Percentiles rank a stretch among this genome's conserved stretches.
Conservation (phyloP, 345 rosid genomes). For the Acer negundo region DNA sequence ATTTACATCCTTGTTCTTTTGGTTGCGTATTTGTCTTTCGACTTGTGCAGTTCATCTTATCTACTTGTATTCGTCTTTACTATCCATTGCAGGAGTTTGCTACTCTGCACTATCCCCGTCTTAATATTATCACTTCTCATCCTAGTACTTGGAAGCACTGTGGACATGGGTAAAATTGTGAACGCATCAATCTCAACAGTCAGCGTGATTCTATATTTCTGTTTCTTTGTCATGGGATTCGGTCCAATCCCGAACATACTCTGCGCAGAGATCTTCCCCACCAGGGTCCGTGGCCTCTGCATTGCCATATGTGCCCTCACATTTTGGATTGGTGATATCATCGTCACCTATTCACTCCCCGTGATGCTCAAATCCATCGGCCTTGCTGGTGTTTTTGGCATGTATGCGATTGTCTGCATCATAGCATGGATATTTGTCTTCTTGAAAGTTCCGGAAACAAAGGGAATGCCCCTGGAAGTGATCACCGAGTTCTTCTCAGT, state of each 20-base stretch:
- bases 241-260: conserved; percentile 96
- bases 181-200: conserved; percentile 71
- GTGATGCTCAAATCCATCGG: conserved; percentile 76
- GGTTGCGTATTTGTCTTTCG: neutral
- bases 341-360: conserved; percentile 86
- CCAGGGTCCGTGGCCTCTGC: conserved; percentile 88
- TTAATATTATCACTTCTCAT: conserved; percentile 61
- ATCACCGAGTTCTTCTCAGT: conserved; percentile 84
- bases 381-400: conserved; percentile 81
- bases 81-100: conserved; percentile 65
- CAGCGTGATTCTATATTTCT: conserved; percentile 73
- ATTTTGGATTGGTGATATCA: conserved; percentile 78
- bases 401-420: conserved; percentile 70
- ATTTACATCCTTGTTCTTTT: too few species aligned
- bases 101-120: conserved; percentile 77
- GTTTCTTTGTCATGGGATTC: conserved; percentile 97
- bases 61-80: neutral
- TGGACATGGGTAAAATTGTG: conserved; percentile 50
- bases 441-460: conserved; percentile 89
- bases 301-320: conserved; percentile 87
- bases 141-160: conserved; percentile 57
- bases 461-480: conserved; percentile 99
- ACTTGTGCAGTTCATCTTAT: conserved; percentile 9
- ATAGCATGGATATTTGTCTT: conserved; percentile 71
- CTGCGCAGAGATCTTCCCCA: conserved; percentile 95